Evolutionary conservation across 164 flowering plant species (phyloP).

Genomic region (Protea cynaroides): DNA sequence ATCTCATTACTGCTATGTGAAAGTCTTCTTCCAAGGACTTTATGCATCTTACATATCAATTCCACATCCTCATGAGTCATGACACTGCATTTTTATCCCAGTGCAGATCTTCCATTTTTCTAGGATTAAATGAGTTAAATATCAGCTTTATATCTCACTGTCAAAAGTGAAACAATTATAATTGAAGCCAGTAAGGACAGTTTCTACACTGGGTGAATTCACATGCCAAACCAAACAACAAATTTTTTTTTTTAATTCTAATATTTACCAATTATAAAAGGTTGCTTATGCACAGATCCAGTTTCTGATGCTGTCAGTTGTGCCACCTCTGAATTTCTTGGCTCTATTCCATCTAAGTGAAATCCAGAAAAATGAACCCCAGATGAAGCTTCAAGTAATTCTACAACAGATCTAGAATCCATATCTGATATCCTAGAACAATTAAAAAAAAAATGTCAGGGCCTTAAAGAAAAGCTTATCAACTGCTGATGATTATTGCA

Average conservation of each 20-base stretch:
- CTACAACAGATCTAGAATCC: slow-evolving; percentile 70
- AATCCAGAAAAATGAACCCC: slow-evolving; percentile 91
- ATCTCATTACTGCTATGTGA: too few species aligned
- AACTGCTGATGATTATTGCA: neutral
- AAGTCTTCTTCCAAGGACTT: too few species aligned
- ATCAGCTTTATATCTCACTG: too few species aligned
- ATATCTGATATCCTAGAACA: slow-evolving; percentile 28
- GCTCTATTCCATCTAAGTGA: slow-evolving; percentile 50
- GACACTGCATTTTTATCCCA: too few species aligned
- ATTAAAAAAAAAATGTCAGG: slow-evolving; percentile 2
- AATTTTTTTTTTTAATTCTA: neutral
- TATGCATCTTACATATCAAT: too few species aligned
- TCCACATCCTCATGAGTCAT: too few species aligned
- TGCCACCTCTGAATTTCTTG: slow-evolving; percentile 32
- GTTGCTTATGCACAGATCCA: slow-evolving; percentile 49
- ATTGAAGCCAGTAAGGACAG: neutral
- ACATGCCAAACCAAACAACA: neutral
- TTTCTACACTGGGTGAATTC: neutral
- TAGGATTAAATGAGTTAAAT: too few species aligned
- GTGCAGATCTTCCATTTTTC: too few species aligned
- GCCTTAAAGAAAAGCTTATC: neutral
- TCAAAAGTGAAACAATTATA: too few species aligned
- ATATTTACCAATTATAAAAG: slow-evolving; percentile 79
- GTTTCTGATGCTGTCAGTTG: slow-evolving; percentile 53
- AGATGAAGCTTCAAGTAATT: slow-evolving; percentile 69